Evolutionary conservation across 257 asterid species (phyloP).

Genomic region (Haberlea rhodopensis): DNA sequence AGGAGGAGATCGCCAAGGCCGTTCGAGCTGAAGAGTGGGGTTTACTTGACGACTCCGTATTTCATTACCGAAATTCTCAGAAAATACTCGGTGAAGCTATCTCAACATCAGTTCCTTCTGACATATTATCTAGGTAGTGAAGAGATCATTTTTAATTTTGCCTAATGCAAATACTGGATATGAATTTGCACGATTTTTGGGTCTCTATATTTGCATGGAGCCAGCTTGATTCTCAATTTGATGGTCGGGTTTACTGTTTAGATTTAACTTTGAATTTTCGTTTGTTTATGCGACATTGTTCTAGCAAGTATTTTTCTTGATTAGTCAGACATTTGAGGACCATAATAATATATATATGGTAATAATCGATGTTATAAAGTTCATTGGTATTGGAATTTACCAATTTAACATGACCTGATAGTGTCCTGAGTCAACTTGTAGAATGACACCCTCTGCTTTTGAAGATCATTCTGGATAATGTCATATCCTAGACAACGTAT

Average conservation of each 20-base stretch:
- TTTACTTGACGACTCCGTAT: slow-evolving; percentile 64
- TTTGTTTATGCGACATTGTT: neutral
- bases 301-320: neutral
- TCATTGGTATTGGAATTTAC: neutral
- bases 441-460: slow-evolving; percentile 1
- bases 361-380: neutral
- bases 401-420: slow-evolving; percentile 5
- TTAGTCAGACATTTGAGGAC: neutral
- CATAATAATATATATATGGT: neutral
- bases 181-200: neutral
- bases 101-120: slow-evolving; percentile 89
- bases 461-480: slow-evolving; percentile 13
- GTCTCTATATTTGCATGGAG: neutral
- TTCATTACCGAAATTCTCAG: slow-evolving; percentile 63
- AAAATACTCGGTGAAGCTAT: slow-evolving; percentile 66
- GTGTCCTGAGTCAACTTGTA: neutral
- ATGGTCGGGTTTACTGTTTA: no score
- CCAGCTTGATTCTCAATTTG: no score
- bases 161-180: neutral
- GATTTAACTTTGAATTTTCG: no score
- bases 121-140: slow-evolving; percentile 70
- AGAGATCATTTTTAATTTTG: neutral
- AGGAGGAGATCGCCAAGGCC: slow-evolving; percentile 78
- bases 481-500: slow-evolving; percentile 12
- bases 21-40: slow-evolving; percentile 99